A percentile compares a stretch with the other conserved stretches of the same genome.
Conservation (phyloP, 1,139 yeast genomes). For the Suhomyces yuchorum region DNA sequence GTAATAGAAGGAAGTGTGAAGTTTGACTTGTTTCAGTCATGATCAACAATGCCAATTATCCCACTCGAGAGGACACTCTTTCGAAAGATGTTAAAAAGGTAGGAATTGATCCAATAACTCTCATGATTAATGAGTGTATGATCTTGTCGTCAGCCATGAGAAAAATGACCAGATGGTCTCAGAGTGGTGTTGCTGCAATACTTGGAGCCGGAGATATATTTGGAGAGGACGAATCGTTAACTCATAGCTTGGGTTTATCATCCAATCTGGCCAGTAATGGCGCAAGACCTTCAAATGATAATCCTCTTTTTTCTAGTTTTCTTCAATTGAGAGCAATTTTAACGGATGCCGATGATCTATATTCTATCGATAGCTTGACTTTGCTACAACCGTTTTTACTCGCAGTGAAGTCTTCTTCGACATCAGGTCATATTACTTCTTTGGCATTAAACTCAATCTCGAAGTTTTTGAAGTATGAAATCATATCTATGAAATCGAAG, state of each 20-base stretch:
- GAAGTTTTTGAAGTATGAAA: constrained; percentile 68
- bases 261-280: constrained; percentile 22
- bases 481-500: constrained; percentile 48
- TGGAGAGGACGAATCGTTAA: constrained; percentile 35
- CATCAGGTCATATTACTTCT: constrained; percentile 84
- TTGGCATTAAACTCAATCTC: constrained; percentile 76
- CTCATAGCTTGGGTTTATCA: constrained; percentile 29
- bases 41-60: not conserved
- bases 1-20: not conserved
- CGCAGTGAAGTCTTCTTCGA: constrained; percentile 81
- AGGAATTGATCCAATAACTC: constrained; percentile 76
- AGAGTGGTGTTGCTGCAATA: constrained; percentile 87
- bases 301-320: constrained; percentile 79
- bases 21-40: not conserved
- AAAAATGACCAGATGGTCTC: constrained; percentile 77
- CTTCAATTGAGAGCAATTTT: constrained; percentile 75
- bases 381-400: constrained; percentile 83
- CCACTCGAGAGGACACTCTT: constrained; percentile 3
- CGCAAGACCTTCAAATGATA: constrained; percentile 34
- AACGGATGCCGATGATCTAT: constrained; percentile 54
- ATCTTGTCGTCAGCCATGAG: constrained; percentile 89
- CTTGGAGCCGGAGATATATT: constrained; percentile 60
- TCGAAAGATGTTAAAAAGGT: constrained; percentile 13
- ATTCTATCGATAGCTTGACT: constrained; percentile 68
- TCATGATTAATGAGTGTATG: constrained; percentile 87